Evolutionary conservation across 768 basidiomycete species (phyloP).

Genomic region (Hemileccinum rubropunctum): DNA sequence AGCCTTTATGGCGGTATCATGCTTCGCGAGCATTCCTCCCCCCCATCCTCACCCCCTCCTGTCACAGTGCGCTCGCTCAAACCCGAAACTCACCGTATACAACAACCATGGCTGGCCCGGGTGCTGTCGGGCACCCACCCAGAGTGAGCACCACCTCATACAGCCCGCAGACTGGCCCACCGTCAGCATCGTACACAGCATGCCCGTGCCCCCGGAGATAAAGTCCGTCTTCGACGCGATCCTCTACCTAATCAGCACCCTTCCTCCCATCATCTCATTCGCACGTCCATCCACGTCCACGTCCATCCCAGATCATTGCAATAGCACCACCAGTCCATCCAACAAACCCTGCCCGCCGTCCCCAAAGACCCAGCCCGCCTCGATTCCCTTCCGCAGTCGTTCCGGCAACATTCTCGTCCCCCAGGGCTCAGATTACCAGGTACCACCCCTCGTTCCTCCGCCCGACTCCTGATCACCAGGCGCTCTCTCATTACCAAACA

Average conservation of each 20-base stretch:
- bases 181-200: conserved; percentile 70
- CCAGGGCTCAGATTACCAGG: conserved; percentile 20
- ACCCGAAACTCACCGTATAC: conserved; percentile 54
- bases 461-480: conserved; percentile 42
- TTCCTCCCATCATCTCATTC: conserved; percentile 28
- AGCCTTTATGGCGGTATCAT: conserved; percentile 93
- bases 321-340: conserved; percentile 35
- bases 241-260: conserved; percentile 37
- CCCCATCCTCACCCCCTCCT: conserved; percentile 25
- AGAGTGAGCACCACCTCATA: conserved; percentile 59
- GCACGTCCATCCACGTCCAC: conserved; percentile 27
- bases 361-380: conserved; percentile 35
- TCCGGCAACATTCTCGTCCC: conserved; percentile 49
- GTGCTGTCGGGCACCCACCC: conserved; percentile 73
- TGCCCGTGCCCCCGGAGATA: conserved; percentile 71
- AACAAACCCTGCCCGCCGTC: conserved; percentile 32
- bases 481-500: conserved; percentile 47
- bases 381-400: conserved; percentile 46
- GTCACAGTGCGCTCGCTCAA: conserved; percentile 66
- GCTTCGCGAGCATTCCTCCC: conserved; percentile 90
- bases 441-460: conserved; percentile 31
- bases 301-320: conserved; percentile 44
- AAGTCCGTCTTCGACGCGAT: conserved; percentile 62
- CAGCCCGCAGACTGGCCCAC: conserved; percentile 77
- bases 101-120: conserved; percentile 84